Percentiles rank a stretch among this genome's conserved stretches.
These are phyloP conservation scores for Fusarium drepaniforme DNA, from an alignment of 2,329 filamentous ascomycete genomes.

Conservation along the genomic window DNA sequence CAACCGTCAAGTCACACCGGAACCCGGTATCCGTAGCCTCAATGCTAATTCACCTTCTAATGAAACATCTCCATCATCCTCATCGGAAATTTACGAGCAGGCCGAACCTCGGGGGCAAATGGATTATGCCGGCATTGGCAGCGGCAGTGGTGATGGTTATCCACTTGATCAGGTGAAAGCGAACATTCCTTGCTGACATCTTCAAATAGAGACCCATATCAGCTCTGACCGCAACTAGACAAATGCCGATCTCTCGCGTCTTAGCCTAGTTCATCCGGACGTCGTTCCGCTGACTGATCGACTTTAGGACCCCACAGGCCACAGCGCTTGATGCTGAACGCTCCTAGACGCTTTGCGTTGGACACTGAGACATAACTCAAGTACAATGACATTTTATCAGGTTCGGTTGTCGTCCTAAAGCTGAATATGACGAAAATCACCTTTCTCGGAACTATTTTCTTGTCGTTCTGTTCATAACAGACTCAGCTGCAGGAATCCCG, in stretches of 20 bases:
- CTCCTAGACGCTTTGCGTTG: not conserved
- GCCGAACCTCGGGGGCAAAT: not conserved
- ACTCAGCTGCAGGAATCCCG: not conserved
- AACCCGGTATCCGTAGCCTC: not conserved
- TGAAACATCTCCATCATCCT: not conserved
- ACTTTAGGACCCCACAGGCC: not conserved
- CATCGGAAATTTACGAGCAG: not conserved
- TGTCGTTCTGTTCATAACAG: not conserved
- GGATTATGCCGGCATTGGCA: not conserved
- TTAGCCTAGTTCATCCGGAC: not conserved
- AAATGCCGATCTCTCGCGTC: not conserved
- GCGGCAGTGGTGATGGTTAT: not conserved
- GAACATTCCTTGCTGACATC: not conserved
- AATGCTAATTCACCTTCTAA: not conserved
- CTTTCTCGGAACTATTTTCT: not conserved
- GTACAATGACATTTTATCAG: not conserved
- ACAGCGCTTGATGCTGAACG: not conserved
- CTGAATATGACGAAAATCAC: not conserved
- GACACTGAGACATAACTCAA: not conserved
- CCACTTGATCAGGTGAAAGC: not conserved
- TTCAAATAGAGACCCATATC: not conserved
- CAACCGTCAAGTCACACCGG: not conserved
- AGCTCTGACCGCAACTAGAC: not conserved
- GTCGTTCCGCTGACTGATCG: not conserved
- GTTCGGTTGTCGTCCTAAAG: not conserved